phyloP scores from a whole-genome alignment of 768 basidiomycete species.

The Dioszegia aurantiaca region DNA sequence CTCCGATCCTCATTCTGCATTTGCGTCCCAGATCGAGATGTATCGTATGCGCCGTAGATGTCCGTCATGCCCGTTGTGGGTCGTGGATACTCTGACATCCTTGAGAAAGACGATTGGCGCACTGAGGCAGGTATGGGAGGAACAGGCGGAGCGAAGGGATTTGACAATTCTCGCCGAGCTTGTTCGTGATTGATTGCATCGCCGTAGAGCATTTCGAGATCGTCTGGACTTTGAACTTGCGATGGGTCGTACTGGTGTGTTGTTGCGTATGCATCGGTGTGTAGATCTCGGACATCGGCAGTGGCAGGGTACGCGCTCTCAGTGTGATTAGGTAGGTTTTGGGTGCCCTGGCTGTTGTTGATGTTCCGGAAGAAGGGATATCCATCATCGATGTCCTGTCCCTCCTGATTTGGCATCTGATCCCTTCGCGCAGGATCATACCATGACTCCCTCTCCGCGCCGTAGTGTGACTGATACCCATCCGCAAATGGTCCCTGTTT shows the following conservation, averaged over 20 bases:
- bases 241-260: background rate
- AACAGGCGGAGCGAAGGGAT: slow-evolving; percentile 11
- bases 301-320: too few species aligned
- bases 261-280: too few species aligned
- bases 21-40: slow-evolving; percentile 1
- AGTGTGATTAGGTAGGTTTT: background rate
- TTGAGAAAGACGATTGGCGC: slow-evolving; percentile 1
- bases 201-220: slow-evolving; percentile 3
- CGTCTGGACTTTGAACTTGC: background rate
- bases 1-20: background rate
- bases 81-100: background rate
- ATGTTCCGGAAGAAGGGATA: background rate
- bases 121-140: slow-evolving; percentile 6
- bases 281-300: too few species aligned
- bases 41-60: slow-evolving; percentile 9
- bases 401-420: background rate
- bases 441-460: slow-evolving; percentile 1
- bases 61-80: slow-evolving; percentile 3
- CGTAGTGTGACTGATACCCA: slow-evolving; percentile 8
- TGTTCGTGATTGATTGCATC: slow-evolving; percentile 4
- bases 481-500: slow-evolving; percentile 5
- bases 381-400: background rate
- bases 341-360: background rate
- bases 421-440: background rate
- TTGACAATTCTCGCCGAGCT: background rate